Evolutionary conservation across 495 filamentous ascomycete species (phyloP), one percentile per base, ranked within the genome.

Genomic region (Articulospora tetracladia): DNA sequence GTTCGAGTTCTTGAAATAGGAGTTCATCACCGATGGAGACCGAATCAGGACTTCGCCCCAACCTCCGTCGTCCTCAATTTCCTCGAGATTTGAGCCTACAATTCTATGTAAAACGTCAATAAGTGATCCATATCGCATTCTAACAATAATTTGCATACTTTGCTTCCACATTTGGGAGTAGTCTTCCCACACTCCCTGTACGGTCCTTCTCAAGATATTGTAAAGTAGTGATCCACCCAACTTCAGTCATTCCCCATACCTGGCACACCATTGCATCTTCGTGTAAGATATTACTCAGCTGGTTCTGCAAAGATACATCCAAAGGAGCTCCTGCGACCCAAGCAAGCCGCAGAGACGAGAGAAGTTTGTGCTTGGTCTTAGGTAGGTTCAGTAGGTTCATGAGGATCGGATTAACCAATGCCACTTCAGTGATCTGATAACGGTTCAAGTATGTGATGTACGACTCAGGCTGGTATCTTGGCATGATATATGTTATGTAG

Each of bases 1-100:
- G 60, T 83, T 72, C 1, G 77, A 76, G 59, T 91, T 92, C 10
- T 75, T 74, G 79, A 86, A 88, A 71, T 95, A 95, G 0, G 87
- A 83, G 56, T 83, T 87, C 77, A 89, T 85, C 53, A 93, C 65
- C 25, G 82, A 89, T 2, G 84, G 90, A 1, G 81, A 85, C 4
- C 80, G 74, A 1, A 90, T 69, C 77, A 82, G 86, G n/a, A 92
- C 67, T 72, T 92, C 89, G 24, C 89, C 89, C 12, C 75, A 78
- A 64, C 71, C 53, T 44, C 72, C 72, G 1, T 64, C 64, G 1
- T 69, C 74, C 19, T 72, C 36, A 24, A 80, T 73, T 4, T 67
- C 71, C 3, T 51, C 54, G 24, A 65, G 71, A 49, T 76, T 70
- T 10, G 73, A 66, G n/a, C 58, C 30, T 2, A 58, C 34, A 28